Conservation (phyloP, 169 alveolate species). For the Blepharisma undulans region DNA sequence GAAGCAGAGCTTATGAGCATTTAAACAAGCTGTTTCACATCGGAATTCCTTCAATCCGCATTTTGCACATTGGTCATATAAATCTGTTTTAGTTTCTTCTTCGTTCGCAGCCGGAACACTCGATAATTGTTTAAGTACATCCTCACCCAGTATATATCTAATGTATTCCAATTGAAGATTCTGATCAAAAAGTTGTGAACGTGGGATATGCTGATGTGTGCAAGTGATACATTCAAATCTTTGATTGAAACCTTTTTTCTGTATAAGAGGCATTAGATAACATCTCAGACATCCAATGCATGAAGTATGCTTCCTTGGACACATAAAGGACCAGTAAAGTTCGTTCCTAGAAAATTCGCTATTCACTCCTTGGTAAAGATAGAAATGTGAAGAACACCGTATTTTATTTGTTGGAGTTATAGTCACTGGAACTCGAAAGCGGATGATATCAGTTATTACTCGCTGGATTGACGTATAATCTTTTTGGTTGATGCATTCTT, state of each 20-base stretch:
- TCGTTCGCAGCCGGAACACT: background rate
- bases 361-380: background rate
- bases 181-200: background rate
- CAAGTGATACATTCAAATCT: background rate
- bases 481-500: background rate
- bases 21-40: background rate
- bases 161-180: background rate
- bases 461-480: background rate
- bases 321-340: background rate
- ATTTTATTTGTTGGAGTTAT: background rate
- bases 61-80: background rate
- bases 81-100: background rate
- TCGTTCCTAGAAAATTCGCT: background rate
- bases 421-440: background rate
- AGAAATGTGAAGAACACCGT: background rate
- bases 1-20: background rate
- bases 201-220: background rate
- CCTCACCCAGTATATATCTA: background rate
- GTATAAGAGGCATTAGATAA: background rate
- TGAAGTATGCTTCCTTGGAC: background rate
- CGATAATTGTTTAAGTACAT: background rate
- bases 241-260: background rate
- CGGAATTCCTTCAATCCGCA: background rate
- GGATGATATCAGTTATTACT: background rate
- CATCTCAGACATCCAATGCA: background rate